phyloP scores from a whole-genome alignment of 495 filamentous ascomycete genomes.

The Trichocladium antarcticum region DNA sequence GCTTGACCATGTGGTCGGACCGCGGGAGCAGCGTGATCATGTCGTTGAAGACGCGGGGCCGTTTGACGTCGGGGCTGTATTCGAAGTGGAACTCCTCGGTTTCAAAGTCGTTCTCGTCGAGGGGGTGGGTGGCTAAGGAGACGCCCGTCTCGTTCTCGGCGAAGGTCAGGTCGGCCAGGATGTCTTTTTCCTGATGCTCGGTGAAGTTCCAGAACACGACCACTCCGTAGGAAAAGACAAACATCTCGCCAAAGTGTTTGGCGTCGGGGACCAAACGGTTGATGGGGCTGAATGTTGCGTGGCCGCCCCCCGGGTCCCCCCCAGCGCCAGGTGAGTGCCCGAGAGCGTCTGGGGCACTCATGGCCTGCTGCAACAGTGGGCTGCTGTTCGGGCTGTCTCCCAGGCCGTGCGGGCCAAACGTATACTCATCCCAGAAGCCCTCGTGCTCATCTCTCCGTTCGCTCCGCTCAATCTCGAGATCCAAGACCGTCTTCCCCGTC shows the following conservation, averaged over 20 bases:
- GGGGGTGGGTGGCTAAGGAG: slow-evolving; percentile 55
- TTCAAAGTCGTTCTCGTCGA: slow-evolving; percentile 81
- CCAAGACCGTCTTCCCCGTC: slow-evolving; percentile 73
- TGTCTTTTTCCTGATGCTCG: slow-evolving; percentile 89
- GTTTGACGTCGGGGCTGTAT: slow-evolving; percentile 72
- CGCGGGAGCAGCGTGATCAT: slow-evolving; percentile 90
- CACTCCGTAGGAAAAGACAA: slow-evolving; percentile 94
- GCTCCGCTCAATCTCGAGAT: slow-evolving; percentile 93
- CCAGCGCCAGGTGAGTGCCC: neutral
- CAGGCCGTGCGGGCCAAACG: slow-evolving; percentile 16
- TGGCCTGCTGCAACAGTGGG: slow-evolving; percentile 9
- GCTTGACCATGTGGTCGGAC: slow-evolving; percentile 97
- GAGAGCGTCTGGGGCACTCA: slow-evolving; percentile 2
- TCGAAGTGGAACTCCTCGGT: slow-evolving; percentile 99
- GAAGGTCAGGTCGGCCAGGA: slow-evolving; percentile 91
- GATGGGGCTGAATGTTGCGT: slow-evolving; percentile 26
- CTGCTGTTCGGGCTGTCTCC: slow-evolving; percentile 2
- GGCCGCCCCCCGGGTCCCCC: neutral
- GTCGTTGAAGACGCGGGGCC: slow-evolving; percentile 91
- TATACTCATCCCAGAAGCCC: slow-evolving; percentile 50
- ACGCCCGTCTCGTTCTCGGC: slow-evolving; percentile 50
- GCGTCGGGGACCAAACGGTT: slow-evolving; percentile 52
- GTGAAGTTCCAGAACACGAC: slow-evolving; percentile 99
- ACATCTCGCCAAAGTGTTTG: slow-evolving; percentile 83
- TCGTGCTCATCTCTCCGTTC: slow-evolving; percentile 83